These are phyloP conservation scores for Sporisorium graminicola DNA, from an alignment of 1,284 basidiomycete species.

Conservation along the genomic window DNA sequence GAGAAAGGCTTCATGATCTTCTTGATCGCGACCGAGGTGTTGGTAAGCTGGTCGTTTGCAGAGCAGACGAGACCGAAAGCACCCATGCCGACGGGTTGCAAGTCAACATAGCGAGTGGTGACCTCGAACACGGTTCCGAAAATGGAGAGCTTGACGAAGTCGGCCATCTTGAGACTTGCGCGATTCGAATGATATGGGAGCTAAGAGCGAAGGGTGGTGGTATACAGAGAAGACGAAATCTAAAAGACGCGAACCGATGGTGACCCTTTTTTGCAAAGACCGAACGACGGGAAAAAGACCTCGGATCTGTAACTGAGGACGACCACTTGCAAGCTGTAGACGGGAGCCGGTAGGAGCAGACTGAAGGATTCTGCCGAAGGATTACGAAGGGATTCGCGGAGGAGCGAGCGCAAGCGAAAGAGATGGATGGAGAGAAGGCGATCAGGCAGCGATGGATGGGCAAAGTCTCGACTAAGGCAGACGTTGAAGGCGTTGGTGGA, in stretches of 20 bases:
- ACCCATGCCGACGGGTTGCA: conserved; percentile 99
- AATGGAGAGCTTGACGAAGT: conserved; percentile 96
- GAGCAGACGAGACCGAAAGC: conserved; percentile 76
- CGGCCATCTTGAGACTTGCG: conserved; percentile 69
- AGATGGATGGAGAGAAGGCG: conserved; percentile 9
- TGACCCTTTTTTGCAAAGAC: conserved; percentile 4
- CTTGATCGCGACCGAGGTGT: conserved; percentile 94
- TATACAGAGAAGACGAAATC: conserved; percentile 2
- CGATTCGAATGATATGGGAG: background rate
- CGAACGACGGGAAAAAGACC: background rate
- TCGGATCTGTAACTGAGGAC: background rate
- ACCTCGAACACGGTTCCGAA: conserved; percentile 96
- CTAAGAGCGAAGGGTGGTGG: background rate
- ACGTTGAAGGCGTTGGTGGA: conserved; percentile 13
- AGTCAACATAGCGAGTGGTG: conserved; percentile 88
- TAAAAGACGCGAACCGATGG: background rate
- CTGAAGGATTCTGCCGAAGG: too few relatives aligned
- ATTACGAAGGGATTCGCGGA: background rate
- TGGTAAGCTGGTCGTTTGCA: conserved; percentile 96
- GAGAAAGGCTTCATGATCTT: conserved; percentile 99
- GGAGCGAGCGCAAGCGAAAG: background rate
- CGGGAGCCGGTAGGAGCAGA: too few relatives aligned
- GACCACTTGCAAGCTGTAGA: background rate
- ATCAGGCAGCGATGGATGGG: conserved; percentile 14
- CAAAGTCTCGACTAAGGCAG: conserved; percentile 49